These are phyloP conservation scores for Stipa capillata DNA, from an alignment of 176 grass and related monocot species.

Conservation along the genomic window DNA sequence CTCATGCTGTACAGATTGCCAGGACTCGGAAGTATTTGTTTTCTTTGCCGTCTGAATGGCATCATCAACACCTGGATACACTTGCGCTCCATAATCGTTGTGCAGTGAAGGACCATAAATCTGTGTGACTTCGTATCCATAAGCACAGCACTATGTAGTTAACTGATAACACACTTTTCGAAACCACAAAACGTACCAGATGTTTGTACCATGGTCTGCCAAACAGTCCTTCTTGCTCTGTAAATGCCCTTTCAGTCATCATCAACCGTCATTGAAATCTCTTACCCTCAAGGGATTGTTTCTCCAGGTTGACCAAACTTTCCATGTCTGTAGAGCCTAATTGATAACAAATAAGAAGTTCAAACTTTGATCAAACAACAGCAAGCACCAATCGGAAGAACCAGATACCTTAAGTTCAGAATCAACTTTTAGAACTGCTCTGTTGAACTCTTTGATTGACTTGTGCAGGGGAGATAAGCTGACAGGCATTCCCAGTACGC, in stretches of 20 bases:
- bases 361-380: not conserved
- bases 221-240: constrained; percentile 55
- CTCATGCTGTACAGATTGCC: constrained; percentile 63
- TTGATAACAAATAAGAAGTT: not conserved
- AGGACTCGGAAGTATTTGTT: constrained; percentile 40
- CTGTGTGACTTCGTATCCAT: constrained; percentile 19
- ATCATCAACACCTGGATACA: constrained; percentile 65
- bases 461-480: constrained; percentile 63
- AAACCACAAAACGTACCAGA: constrained; percentile 42
- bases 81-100: constrained; percentile 64
- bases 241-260: constrained; percentile 80
- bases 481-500: constrained; percentile 36
- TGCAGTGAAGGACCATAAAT: constrained; percentile 69
- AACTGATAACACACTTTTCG: not conserved
- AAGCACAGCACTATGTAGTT: not conserved
- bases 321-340: constrained; percentile 53
- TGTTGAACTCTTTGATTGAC: constrained; percentile 62
- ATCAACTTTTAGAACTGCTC: constrained; percentile 52
- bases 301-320: constrained; percentile 32
- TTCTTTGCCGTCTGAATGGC: constrained; percentile 58
- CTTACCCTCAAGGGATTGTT: constrained; percentile 45
- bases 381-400: not conserved
- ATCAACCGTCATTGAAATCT: constrained; percentile 79
- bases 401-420: constrained; percentile 63
- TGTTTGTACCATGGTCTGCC: constrained; percentile 92